These are phyloP conservation scores for Penicillium soppii DNA, from an alignment of 495 filamentous ascomycete genomes.

Conservation along the genomic window DNA sequence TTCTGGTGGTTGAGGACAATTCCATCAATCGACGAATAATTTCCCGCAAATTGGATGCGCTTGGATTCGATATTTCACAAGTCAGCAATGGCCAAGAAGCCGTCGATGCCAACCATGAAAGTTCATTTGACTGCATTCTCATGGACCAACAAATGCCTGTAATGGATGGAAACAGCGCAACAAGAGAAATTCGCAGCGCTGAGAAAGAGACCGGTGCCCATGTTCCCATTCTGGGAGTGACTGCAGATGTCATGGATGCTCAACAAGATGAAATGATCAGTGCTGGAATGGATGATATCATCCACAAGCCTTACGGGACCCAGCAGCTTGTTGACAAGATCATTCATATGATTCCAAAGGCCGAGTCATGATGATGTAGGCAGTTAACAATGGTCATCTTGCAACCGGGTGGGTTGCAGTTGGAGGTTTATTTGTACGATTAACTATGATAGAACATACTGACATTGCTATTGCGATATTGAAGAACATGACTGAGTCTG, in stretches of 20 bases:
- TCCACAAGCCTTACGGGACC: slow-evolving; percentile 78
- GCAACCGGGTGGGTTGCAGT: too few relatives aligned
- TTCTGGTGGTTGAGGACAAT: slow-evolving; percentile 85
- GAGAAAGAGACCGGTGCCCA: slow-evolving; percentile 50
- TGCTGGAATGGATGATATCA: slow-evolving; percentile 80
- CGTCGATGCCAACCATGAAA: slow-evolving; percentile 47
- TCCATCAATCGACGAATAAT: slow-evolving; percentile 73
- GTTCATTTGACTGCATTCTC: slow-evolving; percentile 55
- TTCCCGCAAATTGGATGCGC: slow-evolving; percentile 58
- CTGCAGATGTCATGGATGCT: slow-evolving; percentile 70
- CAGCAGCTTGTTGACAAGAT: slow-evolving; percentile 70
- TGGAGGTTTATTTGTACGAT: not conserved
- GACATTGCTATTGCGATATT: not conserved
- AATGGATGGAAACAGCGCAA: slow-evolving; percentile 75
- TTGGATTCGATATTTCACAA: slow-evolving; percentile 62
- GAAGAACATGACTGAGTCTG: not conserved
- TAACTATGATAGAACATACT: not conserved
- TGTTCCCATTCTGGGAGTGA: slow-evolving; percentile 75
- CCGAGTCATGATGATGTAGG: not conserved
- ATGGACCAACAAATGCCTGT: slow-evolving; percentile 88
- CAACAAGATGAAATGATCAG: slow-evolving; percentile 63
- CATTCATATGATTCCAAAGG: slow-evolving; percentile 3
- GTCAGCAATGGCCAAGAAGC: slow-evolving; percentile 76
- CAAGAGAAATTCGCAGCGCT: slow-evolving; percentile 61
- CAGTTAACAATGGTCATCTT: too few relatives aligned